Conservation (phyloP, 345 rosid genomes). For the Anastatica hierochuntica region DNA sequence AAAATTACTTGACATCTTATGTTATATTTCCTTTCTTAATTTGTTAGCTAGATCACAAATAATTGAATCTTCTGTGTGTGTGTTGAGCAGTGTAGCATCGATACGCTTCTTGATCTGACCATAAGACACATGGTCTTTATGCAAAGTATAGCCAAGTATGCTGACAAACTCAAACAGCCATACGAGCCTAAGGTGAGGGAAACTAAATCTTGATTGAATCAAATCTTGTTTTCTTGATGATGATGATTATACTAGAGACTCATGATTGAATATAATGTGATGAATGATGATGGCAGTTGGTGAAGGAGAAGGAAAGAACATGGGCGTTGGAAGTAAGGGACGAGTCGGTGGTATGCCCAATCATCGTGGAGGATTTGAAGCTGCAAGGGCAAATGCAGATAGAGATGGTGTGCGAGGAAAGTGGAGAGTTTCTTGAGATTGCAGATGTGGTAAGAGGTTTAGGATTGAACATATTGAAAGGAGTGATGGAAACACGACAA, state of each 20-base stretch:
- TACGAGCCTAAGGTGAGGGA: slow-evolving; percentile 54
- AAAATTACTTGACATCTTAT: background rate
- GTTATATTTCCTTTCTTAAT: no score
- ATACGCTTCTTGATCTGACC: slow-evolving; percentile 68
- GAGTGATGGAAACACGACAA: slow-evolving; percentile 57
- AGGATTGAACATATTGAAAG: slow-evolving; percentile 71
- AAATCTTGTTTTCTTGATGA: background rate
- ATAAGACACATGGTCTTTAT: slow-evolving; percentile 82
- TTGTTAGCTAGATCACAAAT: background rate
- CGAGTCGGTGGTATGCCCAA: slow-evolving; percentile 51
- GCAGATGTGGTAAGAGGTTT: slow-evolving; percentile 59
- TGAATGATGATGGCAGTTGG: slow-evolving; percentile 26
- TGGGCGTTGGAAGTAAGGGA: slow-evolving; percentile 90
- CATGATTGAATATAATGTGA: no score
- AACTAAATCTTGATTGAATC: background rate
- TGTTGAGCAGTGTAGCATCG: slow-evolving; percentile 74
- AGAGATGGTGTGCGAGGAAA: slow-evolving; percentile 87
- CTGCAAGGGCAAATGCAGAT: slow-evolving; percentile 73
- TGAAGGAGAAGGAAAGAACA: slow-evolving; percentile 36
- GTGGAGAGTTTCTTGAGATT: slow-evolving; percentile 71
- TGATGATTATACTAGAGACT: background rate
- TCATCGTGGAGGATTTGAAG: slow-evolving; percentile 70
- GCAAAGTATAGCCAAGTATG: slow-evolving; percentile 70
- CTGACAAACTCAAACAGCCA: slow-evolving; percentile 64
- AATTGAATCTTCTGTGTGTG: background rate